Evolutionary conservation across 129 eudicot species (phyloP), one percentile per base, ranked within the genome.

Genomic region (Helianthus tuberosus): DNA sequence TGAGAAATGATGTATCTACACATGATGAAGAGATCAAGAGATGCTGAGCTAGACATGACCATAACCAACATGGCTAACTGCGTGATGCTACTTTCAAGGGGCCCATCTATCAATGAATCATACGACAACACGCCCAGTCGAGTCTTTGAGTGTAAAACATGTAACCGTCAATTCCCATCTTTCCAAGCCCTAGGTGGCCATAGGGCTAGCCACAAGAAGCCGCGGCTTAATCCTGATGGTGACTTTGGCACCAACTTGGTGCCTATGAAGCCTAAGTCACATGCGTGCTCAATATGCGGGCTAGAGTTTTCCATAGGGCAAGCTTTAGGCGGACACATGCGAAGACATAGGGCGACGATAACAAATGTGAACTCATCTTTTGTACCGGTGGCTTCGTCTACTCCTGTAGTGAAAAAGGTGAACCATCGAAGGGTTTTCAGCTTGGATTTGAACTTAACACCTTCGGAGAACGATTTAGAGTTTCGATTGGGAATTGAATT

Each of bases 181-280:
- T 93, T 93, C 64, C 98, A 93, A 66, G 98, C 98, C 7, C 55
- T 93, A 13, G 98, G 98, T 12, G 98, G 98, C 5, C 98, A 93
- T 81, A 85, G 98, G 36, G 96, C 98, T 4, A 93, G 98, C 80
- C 98, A 93, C 88, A 92, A 92, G 86, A 89, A 82, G 86, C 87
- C 92, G 10, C 76, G 87, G 39, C 29, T 85, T 38, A 47, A 65
- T 68, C 13, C 12, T 5, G 83, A 81, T 27, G 69, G 74, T 12
- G 82, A 75, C 41, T 46, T 50, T 41, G 57, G 39, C n/a, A 64
- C 50, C 2, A 43, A 61, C 13, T 55, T 78, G 48, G 79, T 80
- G 11, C 69, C 81, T 6, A 4, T 60, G 4, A 88, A 88, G 75
- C 88, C 96, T 5, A 92, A 92, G 46, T 75, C 77, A 5, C 98